phyloP scores from a whole-genome alignment of 2,329 filamentous ascomycete genomes.

The Gnomoniopsis smithogilvyi region DNA sequence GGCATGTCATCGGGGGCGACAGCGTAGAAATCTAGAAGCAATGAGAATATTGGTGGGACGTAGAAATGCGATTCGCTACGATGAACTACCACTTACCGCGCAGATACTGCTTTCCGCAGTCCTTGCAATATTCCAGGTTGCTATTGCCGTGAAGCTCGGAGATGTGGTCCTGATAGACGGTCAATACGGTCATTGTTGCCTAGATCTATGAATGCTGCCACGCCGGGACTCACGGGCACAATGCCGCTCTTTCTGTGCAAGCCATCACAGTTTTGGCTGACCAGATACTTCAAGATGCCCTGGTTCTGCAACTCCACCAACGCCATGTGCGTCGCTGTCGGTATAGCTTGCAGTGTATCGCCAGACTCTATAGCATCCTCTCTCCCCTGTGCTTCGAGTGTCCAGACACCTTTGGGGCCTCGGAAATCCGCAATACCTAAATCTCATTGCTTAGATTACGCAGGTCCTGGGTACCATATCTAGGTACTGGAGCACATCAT shows the following conservation, averaged over 20 bases:
- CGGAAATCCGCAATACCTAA: conserved; percentile 46
- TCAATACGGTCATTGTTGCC: neutral
- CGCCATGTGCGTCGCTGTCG: conserved; percentile 44
- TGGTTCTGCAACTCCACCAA: conserved; percentile 22
- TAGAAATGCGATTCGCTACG: neutral
- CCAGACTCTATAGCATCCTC: conserved; percentile 28
- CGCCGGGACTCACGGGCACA: conserved; percentile 30
- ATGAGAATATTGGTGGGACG: neutral
- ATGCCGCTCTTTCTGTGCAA: conserved; percentile 44
- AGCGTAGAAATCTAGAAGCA: conserved; percentile 38
- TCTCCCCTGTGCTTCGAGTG: conserved; percentile 38
- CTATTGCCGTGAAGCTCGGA: conserved; percentile 47
- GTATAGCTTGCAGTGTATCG: conserved; percentile 40
- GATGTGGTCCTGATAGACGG: conserved; percentile 33
- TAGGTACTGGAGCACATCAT: neutral
- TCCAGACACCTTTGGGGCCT: conserved; percentile 45
- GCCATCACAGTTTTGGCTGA: conserved; percentile 40
- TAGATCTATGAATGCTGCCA: neutral
- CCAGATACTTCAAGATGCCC: conserved; percentile 9
- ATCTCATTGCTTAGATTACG: neutral
- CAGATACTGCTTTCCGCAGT: conserved; percentile 44
- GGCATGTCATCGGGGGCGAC: conserved; percentile 40
- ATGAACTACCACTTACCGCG: conserved; percentile 28
- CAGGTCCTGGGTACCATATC: neutral
- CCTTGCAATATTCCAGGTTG: conserved; percentile 41